A percentile compares a stretch with the other conserved stretches of the same genome.
Evolutionary conservation across 31 red algal genomes (phyloP).

Genomic region (Odonthalia washingtoniensis): DNA sequence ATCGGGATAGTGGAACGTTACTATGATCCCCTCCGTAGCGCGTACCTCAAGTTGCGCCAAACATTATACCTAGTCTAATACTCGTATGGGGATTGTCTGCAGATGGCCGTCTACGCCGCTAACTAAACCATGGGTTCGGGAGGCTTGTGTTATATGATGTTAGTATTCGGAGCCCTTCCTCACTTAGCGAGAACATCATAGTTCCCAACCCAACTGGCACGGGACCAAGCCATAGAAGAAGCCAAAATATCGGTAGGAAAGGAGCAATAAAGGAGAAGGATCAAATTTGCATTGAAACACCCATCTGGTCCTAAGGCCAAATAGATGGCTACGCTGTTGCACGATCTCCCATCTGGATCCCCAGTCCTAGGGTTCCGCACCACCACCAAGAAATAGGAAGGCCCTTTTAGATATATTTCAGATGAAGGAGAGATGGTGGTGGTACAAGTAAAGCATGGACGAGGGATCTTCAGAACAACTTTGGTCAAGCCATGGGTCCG

Average conservation of each 20-base stretch:
- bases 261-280: constrained; percentile 21
- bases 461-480: constrained; percentile 31
- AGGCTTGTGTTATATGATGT: constrained; percentile 34
- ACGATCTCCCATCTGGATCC: constrained; percentile 8
- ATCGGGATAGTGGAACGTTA: too few species aligned
- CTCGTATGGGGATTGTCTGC: too few species aligned
- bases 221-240: constrained; percentile 3
- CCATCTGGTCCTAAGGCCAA: constrained; percentile 4
- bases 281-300: constrained; percentile 25
- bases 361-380: constrained; percentile 28
- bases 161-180: constrained; percentile 47
- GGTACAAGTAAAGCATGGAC: neutral
- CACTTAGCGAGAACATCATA: neutral
- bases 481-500: constrained; percentile 28
- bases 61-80: too few species aligned
- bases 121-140: constrained; percentile 39
- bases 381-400: constrained; percentile 20
- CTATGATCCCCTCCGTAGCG: neutral
- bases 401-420: neutral
- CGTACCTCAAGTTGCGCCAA: too few species aligned
- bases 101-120: constrained; percentile 22
- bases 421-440: neutral
- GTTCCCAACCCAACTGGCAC: constrained; percentile 17
- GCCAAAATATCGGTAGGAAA: constrained; percentile 36
- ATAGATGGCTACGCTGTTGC: neutral